These are phyloP conservation scores for Protea cynaroides DNA, from an alignment of 164 flowering plant species.

Conservation along the genomic window DNA sequence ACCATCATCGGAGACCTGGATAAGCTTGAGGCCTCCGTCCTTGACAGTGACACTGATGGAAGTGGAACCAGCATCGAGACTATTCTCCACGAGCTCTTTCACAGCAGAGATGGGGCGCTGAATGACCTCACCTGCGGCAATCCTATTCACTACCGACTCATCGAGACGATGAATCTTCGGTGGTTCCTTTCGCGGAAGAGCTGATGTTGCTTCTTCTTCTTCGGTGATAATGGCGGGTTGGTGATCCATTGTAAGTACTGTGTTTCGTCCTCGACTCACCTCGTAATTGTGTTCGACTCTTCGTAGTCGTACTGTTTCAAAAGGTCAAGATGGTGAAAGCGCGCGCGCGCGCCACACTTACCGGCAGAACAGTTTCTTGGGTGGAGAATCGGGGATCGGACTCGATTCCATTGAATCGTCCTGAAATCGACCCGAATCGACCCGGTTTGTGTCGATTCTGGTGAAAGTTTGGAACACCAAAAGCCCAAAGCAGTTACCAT, in stretches of 20 bases:
- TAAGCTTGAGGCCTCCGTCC: slow-evolving; percentile 95
- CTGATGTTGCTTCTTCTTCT: not conserved
- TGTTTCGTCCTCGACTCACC: not conserved
- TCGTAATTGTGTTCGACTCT: no score
- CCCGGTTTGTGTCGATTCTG: no score
- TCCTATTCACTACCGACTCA: slow-evolving; percentile 79
- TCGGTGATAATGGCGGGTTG: slow-evolving; percentile 20
- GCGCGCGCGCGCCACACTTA: no score
- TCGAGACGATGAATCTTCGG: slow-evolving; percentile 78
- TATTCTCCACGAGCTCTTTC: slow-evolving; percentile 94
- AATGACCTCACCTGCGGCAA: slow-evolving; percentile 97
- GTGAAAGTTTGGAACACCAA: no score
- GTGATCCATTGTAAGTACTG: slow-evolving; percentile 9
- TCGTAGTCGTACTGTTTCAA: no score
- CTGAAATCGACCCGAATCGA: no score
- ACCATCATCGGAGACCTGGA: slow-evolving; percentile 96
- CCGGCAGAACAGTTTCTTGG: no score
- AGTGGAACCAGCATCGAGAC: slow-evolving; percentile 85
- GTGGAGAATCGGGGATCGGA: no score
- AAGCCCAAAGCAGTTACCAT: no score
- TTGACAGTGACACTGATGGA: slow-evolving; percentile 73
- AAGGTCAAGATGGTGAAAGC: no score
- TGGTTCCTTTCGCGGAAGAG: slow-evolving; percentile 30
- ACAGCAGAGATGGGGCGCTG: slow-evolving; percentile 92
- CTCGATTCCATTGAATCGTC: no score